phyloP scores from a whole-genome alignment of 148 eudicot species.

The Amaranthus cruentus region DNA sequence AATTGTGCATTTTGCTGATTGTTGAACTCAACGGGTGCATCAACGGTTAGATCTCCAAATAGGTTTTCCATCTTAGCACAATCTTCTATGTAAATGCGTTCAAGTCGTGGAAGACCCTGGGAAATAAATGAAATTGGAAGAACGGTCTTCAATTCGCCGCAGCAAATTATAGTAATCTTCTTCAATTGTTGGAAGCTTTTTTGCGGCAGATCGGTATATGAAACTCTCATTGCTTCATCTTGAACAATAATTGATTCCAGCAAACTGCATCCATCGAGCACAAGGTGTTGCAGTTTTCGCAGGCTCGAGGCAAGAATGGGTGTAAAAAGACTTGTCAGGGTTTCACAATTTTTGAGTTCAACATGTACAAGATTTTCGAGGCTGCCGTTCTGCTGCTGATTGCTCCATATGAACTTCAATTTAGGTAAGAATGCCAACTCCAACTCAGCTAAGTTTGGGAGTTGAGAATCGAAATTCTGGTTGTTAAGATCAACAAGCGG shows the following conservation, averaged over 20 bases:
- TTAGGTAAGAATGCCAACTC: neutral
- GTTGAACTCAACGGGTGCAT: neutral
- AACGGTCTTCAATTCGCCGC: neutral
- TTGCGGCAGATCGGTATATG: too few relatives aligned
- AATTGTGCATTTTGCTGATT: neutral
- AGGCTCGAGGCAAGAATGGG: neutral
- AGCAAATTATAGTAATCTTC: neutral
- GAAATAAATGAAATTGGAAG: neutral
- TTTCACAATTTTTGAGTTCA: neutral
- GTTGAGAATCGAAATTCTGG: neutral
- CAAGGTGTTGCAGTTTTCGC: neutral
- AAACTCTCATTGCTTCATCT: neutral
- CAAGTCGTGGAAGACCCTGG: neutral
- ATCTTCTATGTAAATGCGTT: neutral
- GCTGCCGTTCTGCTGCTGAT: neutral
- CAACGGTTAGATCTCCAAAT: neutral
- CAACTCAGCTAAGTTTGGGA: conserved; percentile 1
- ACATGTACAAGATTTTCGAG: neutral
- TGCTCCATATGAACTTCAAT: neutral
- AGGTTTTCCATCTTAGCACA: neutral
- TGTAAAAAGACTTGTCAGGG: neutral
- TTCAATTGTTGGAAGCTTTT: too few relatives aligned
- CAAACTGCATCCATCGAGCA: neutral
- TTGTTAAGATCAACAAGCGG: neutral
- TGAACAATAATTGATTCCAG: neutral